Evolutionary conservation across 441 rosid species (phyloP).

Genomic region (Raphanus hybrid): DNA sequence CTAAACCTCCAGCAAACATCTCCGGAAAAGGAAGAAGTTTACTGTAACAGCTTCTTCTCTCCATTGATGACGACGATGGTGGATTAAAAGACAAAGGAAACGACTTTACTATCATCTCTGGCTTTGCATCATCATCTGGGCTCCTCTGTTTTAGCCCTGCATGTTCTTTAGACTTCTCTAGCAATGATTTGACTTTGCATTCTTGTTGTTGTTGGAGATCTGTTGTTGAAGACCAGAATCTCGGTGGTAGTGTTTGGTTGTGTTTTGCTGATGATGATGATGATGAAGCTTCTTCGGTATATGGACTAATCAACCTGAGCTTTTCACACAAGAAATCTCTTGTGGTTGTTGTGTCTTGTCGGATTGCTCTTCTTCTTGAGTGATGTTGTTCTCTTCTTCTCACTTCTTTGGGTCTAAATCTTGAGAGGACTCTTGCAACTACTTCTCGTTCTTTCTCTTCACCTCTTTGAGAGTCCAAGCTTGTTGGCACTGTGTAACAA

Average conservation of each 20-base stretch:
- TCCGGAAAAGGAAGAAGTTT: constrained; percentile 32
- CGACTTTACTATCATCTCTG: constrained; percentile 40
- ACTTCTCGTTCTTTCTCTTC: constrained; percentile 57
- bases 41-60: constrained; percentile 32
- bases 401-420: constrained; percentile 54
- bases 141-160: constrained; percentile 46
- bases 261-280: constrained; percentile 33
- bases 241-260: constrained; percentile 53
- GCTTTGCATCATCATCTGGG: constrained; percentile 40
- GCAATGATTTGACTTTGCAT: constrained; percentile 27
- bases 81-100: constrained; percentile 18
- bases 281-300: constrained; percentile 47
- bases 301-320: constrained; percentile 52
- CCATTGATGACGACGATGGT: constrained; percentile 18
- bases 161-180: constrained; percentile 47
- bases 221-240: constrained; percentile 45
- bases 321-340: constrained; percentile 42
- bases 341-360: constrained; percentile 32
- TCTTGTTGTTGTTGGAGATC: constrained; percentile 40
- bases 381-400: constrained; percentile 53
- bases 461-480: constrained; percentile 46
- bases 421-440: constrained; percentile 58
- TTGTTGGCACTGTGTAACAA: constrained; percentile 49
- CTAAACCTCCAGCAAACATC: constrained; percentile 45
- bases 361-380: constrained; percentile 52